phyloP scores from a whole-genome alignment of 352 stramenopile species.

The Phytophthora nicotianae region DNA sequence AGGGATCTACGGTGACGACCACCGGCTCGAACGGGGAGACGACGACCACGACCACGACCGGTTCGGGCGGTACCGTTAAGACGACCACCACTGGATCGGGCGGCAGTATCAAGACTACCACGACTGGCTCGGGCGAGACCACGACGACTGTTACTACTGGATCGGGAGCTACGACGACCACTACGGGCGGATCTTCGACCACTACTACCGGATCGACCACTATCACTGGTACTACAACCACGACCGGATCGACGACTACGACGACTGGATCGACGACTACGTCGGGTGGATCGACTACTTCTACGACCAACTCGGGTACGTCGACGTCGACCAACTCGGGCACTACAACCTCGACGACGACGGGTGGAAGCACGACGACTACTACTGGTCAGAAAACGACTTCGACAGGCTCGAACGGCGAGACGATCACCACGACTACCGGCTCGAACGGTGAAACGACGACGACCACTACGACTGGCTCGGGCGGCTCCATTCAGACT shows the following conservation, averaged over 20 bases:
- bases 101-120: slow-evolving; percentile 14
- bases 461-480: slow-evolving; percentile 21
- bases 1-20: slow-evolving; percentile 20
- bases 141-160: slow-evolving; percentile 25
- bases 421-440: slow-evolving; percentile 23
- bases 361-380: slow-evolving; percentile 14
- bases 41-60: slow-evolving; percentile 23
- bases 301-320: slow-evolving; percentile 7
- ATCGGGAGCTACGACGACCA: slow-evolving; percentile 23
- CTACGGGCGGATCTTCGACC: slow-evolving; percentile 12
- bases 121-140: slow-evolving; percentile 15
- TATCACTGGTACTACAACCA: slow-evolving; percentile 5
- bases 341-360: slow-evolving; percentile 9
- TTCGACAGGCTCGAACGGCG: slow-evolving; percentile 16
- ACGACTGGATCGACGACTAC: not conserved
- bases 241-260: not conserved
- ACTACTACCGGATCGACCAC: slow-evolving; percentile 16
- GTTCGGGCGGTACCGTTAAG: slow-evolving; percentile 17
- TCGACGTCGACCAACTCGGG: slow-evolving; percentile 11
- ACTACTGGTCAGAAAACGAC: slow-evolving; percentile 15
- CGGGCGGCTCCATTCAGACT: slow-evolving; percentile 9
- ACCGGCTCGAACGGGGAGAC: slow-evolving; percentile 23
- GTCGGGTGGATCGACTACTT: slow-evolving; percentile 4
- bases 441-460: slow-evolving; percentile 19
- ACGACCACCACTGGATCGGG: slow-evolving; percentile 20